Percentiles rank a stretch among this genome's conserved stretches.
phyloP scores from a whole-genome alignment of 2,329 filamentous ascomycete species.

The Massarina eburnea region DNA sequence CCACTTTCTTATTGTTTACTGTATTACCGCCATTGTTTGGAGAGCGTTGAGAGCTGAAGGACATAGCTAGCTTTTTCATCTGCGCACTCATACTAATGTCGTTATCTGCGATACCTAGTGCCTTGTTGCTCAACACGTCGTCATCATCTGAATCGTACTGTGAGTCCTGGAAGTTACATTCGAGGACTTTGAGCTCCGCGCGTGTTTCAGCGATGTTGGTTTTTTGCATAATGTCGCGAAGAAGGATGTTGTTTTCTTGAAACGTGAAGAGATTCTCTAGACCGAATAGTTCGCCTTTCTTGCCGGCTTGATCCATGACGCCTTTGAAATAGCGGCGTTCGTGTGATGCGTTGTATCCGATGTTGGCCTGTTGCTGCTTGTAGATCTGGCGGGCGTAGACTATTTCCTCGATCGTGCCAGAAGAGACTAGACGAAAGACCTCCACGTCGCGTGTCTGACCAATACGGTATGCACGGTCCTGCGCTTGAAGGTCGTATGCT shows the following conservation, averaged over 20 bases:
- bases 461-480: slow-evolving; percentile 94
- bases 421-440: slow-evolving; percentile 86
- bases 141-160: slow-evolving; percentile 32
- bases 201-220: slow-evolving; percentile 94
- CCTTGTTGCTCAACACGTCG: slow-evolving; percentile 29
- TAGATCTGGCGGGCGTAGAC: slow-evolving; percentile 97
- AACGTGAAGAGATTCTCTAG: slow-evolving; percentile 84
- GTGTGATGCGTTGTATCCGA: slow-evolving; percentile 88
- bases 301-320: slow-evolving; percentile 77
- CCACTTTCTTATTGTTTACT: slow-evolving; percentile 46
- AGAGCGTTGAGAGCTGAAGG: slow-evolving; percentile 26
- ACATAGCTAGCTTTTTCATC: slow-evolving; percentile 54
- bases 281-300: slow-evolving; percentile 94
- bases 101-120: slow-evolving; percentile 29
- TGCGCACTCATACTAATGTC: slow-evolving; percentile 53
- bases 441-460: slow-evolving; percentile 92
- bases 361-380: slow-evolving; percentile 98
- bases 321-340: slow-evolving; percentile 95
- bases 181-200: slow-evolving; percentile 78
- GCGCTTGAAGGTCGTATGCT: slow-evolving; percentile 88
- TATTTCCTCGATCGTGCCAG: slow-evolving; percentile 94
- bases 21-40: slow-evolving; percentile 18
- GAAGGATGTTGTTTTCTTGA: slow-evolving; percentile 73
- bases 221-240: slow-evolving; percentile 97
- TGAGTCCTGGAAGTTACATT: slow-evolving; percentile 59